Base-by-base conservation (phyloP, 2,329 filamentous ascomycete species). In the Botryosphaeria agaves region DNA sequence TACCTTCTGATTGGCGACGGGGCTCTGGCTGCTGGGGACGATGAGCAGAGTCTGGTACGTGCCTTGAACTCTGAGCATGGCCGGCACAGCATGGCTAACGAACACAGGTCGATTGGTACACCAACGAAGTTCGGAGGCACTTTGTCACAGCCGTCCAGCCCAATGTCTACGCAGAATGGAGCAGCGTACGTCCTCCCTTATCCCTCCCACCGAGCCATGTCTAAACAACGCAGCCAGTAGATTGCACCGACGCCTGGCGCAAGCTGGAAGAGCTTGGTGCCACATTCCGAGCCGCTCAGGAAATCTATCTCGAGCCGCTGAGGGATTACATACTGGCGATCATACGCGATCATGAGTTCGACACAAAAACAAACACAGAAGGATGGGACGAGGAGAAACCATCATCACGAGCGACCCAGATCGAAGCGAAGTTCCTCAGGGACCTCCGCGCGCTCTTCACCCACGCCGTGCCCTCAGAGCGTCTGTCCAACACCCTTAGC, bases 371-470 rank as follows among this genome's bases (percentile, higher is more conserved):
- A 49, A 51, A 6, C 6, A 9, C 34, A 34, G 11, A 33, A 39
- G 25, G 37, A 41, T 16, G 47, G 15, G 12, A 12, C 32, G 41
- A 14, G 41, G 43, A 3, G 40, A 43, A 47, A 26, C n/a, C n/a
- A n/a, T n/a, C n/a, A n/a, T n/a, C n/a, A n/a, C n/a, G n/a, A n/a
- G 47, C 21, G 4, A 23, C 21, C 9, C 21, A 23, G 44, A 18
- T 57, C 52, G 32, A 47, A 51, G 27, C 44, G 31, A 66, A 64
- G 33, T 77, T 81, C 42, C 59, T 56, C 11, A 56, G 64, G 29
- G 73, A 80, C 37, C 49, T 80, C 7, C 65, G 76, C 41, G 70
- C 73, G 14, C 59, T 78, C 14, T 64, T 80, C 37, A 65, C 68
- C 26, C 76, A 76, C 45, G 73, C 72, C 7, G 59, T 72, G 34